A percentile compares a stretch with the other conserved stretches of the same genome.
These are phyloP conservation scores for Nigrospora osmanthi DNA, from an alignment of 2,329 filamentous ascomycete genomes.

Conservation along the genomic window DNA sequence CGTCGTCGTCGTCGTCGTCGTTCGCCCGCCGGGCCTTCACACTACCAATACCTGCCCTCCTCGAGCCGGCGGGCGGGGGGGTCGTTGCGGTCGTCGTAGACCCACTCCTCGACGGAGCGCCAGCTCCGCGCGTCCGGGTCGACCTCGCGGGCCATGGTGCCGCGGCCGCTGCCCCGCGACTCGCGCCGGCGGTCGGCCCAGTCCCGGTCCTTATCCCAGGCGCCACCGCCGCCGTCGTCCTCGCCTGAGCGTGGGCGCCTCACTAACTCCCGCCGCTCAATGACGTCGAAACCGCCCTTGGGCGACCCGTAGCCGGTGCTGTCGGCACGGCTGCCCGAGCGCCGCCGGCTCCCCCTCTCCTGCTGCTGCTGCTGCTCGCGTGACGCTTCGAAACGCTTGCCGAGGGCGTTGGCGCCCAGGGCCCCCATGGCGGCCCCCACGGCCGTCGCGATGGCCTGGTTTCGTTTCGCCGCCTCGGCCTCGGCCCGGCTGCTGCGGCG, in stretches of 20 bases:
- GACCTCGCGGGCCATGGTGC: conserved; percentile 16
- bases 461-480: conserved; percentile 20
- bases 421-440: conserved; percentile 48
- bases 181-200: neutral
- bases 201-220: neutral
- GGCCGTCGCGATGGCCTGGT: conserved; percentile 37
- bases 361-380: conserved; percentile 14
- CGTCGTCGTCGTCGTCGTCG: no score
- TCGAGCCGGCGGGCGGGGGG: no score
- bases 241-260: conserved; percentile 7
- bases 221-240: neutral
- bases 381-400: conserved; percentile 20
- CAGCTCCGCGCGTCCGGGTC: conserved; percentile 21
- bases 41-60: no score
- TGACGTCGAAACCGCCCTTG: neutral
- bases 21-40: no score
- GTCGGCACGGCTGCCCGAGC: conserved; percentile 5
- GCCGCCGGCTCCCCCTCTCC: conserved; percentile 14
- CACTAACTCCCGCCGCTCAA: conserved; percentile 15
- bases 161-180: conserved; percentile 6
- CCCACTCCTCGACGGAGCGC: conserved; percentile 24
- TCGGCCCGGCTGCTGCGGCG: conserved; percentile 12
- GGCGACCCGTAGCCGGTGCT: neutral
- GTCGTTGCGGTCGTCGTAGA: conserved; percentile 9
- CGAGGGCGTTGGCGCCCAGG: conserved; percentile 37